Base-by-base conservation (phyloP, 495 filamentous ascomycete genomes). In the Aspergillus mulundensis region DNA sequence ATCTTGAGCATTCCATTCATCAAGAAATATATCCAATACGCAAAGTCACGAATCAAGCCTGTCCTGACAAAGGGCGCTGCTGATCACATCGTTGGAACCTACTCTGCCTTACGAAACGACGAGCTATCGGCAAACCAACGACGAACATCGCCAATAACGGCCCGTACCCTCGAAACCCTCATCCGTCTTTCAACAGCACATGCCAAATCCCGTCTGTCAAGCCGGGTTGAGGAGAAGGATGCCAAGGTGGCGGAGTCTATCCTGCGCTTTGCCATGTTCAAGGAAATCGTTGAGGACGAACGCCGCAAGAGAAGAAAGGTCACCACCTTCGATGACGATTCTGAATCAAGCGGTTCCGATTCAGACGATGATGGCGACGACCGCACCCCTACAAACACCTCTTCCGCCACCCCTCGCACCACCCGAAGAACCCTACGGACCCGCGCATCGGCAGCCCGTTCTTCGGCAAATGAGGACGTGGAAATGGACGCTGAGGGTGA, bases 1-100 rank as follows among this genome's bases (percentile, higher is more conserved):
- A 90, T 99, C n/a, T 78, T 97, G 53, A 94, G 89, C 72, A 96
- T 99, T 55, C 91, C 93, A 0, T 99, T 99, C 76, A 91, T 99
- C 73, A 97, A 97, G 79, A 99, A 99, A 73, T 99, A 97, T 70
- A 91, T 99, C 56, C 94, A 99, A 68, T 99, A 99, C 70, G 92
- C 95, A 61, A 97, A 97, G 73, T 86, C 84, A 24, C 77, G 94
- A 67, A 81, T 96, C 63, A 93, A 91, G 83, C 94, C 94, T 5
- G 77, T 95, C 21, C 74, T 99, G 53, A 96, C 95, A 15, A 92
- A 93, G 66, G 91, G 90, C 24, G 94, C 95, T 10, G 89, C 91
- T 38, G 89, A 96, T 62, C 89, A 95, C 61, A 95, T 97, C 64
- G 85, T 93, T 47, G 81, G 88, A 15, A 88, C 91, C n/a, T 99